Evolutionary conservation across 1,284 basidiomycete genomes (phyloP), one percentile per base, ranked within the genome.

Genomic region (Pascua guehoae): DNA sequence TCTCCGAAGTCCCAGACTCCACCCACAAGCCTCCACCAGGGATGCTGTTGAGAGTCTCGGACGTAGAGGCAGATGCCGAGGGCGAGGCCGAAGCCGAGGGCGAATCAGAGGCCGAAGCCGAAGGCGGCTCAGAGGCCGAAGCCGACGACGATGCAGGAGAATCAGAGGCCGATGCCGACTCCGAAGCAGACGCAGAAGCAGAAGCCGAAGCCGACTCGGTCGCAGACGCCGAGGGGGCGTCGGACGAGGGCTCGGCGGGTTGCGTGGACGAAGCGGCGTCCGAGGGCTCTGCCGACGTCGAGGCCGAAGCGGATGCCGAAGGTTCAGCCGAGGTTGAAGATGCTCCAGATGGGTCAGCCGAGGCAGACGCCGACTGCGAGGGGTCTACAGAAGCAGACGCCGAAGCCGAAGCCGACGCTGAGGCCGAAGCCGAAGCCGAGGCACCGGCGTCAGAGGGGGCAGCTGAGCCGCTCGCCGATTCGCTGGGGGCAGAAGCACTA

Each of bases 311-410:
- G 4, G 49, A 41, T 12, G 49, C 7, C 24, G 38, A 40, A 12
- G 48, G 18, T 38, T 50, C 40, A 32, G 12, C 51, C n/a, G 39
- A 15, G 17, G 16, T 17, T 1, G 45, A 47, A 38, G 18, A n/a
- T 16, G 51, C 46, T 32, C 47, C 50, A 24, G 50, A 42, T 41
- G 50, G 47, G 39, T 66, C 64, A 12, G 52, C 43, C 41, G 54
- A 41, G 32, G 56, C 53, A 11, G 49, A 54, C 12, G 62, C 47
- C 0, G 63, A 47, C n/a, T n/a, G n/a, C n/a, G n/a, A n/a, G n/a
- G n/a, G n/a, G n/a, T n/a, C n/a, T 12, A 44, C 24, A 12, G 76
- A 78, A 60, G 72, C n/a, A n/a, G n/a, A n/a, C 37, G 32, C 40
- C 41, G 49, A 43, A 2, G 38, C 45, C 53, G 54, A 70, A 67